A percentile compares a stretch with the other conserved stretches of the same genome.
phyloP scores from a whole-genome alignment of 2,329 filamentous ascomycete species.

The Penicillium capsulatum region DNA sequence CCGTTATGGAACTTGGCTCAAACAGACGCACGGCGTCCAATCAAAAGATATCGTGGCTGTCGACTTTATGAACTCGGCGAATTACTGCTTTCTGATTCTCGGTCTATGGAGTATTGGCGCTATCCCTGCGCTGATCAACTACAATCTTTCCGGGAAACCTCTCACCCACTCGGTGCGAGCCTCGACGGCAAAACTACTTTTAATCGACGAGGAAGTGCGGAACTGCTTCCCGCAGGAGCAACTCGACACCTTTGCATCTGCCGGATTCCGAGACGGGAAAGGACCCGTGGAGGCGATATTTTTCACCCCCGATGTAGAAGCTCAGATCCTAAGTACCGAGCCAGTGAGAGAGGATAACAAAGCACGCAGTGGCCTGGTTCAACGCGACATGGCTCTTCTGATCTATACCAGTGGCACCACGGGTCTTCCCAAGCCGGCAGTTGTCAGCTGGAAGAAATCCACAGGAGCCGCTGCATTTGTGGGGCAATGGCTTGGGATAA shows the following conservation, averaged over 20 bases:
- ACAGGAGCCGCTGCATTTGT: constrained; percentile 53
- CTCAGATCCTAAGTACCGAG: constrained; percentile 50
- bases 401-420: constrained; percentile 87
- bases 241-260: constrained; percentile 37
- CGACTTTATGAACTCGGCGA: constrained; percentile 76
- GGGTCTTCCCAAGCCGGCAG: constrained; percentile 73
- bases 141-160: constrained; percentile 69
- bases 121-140: constrained; percentile 82
- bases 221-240: constrained; percentile 47
- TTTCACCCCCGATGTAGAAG: constrained; percentile 56
- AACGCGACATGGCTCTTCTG: constrained; percentile 62
- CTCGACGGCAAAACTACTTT: constrained; percentile 61
- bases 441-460: constrained; percentile 68
- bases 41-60: constrained; percentile 74
- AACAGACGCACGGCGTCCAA: constrained; percentile 58
- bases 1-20: constrained; percentile 72
- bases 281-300: constrained; percentile 56
- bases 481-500: constrained; percentile 55
- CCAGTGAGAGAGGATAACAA: constrained; percentile 57
- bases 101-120: constrained; percentile 81
- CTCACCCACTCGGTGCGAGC: constrained; percentile 70
- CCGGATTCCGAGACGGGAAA: constrained; percentile 41
- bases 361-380: constrained; percentile 49
- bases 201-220: constrained; percentile 66
- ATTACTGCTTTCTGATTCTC: constrained; percentile 69